phyloP scores from a whole-genome alignment of 768 basidiomycete species.

The Lyophyllum decastes region DNA sequence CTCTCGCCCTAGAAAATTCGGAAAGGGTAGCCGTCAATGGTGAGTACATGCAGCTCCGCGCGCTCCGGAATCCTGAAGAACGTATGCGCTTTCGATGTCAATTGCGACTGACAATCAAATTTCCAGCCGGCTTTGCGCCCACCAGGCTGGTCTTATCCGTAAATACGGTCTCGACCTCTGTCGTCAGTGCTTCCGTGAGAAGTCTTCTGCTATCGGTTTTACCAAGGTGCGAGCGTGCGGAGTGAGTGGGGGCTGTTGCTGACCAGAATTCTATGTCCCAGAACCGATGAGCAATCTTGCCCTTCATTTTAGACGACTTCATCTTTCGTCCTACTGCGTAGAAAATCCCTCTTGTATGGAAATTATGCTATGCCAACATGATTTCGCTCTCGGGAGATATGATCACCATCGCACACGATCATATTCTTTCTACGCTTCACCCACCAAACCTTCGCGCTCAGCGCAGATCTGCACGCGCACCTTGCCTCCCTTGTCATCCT shows the following conservation, averaged over 20 bases:
- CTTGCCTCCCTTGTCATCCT: neutral
- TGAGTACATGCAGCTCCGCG: constrained; percentile 37
- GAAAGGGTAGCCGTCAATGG: constrained; percentile 96
- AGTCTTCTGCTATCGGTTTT: constrained; percentile 91
- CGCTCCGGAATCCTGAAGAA: neutral
- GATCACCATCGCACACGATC: neutral
- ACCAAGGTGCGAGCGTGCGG: constrained; percentile 69
- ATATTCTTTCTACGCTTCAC: neutral
- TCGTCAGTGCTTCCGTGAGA: constrained; percentile 98
- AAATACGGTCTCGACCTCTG: constrained; percentile 97
- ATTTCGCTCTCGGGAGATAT: constrained; percentile 1
- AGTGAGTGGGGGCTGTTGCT: neutral
- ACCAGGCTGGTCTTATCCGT: constrained; percentile 97
- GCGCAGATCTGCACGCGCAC: neutral
- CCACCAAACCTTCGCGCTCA: neutral
- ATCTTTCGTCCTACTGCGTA: neutral
- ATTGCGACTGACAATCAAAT: neutral
- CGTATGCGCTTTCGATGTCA: neutral
- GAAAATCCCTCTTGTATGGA: constrained; percentile 17
- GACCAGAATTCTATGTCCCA: constrained; percentile 16
- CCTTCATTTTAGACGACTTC: neutral
- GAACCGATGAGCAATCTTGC: constrained; percentile 44
- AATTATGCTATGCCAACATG: constrained; percentile 16
- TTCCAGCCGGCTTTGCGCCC: constrained; percentile 90
- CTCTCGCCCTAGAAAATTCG: constrained; percentile 92